Percentiles rank a stretch among this genome's conserved stretches.
These are phyloP conservation scores for Dioscorea alata DNA, from an alignment of 106 monocot genomes.

Conservation along the genomic window DNA sequence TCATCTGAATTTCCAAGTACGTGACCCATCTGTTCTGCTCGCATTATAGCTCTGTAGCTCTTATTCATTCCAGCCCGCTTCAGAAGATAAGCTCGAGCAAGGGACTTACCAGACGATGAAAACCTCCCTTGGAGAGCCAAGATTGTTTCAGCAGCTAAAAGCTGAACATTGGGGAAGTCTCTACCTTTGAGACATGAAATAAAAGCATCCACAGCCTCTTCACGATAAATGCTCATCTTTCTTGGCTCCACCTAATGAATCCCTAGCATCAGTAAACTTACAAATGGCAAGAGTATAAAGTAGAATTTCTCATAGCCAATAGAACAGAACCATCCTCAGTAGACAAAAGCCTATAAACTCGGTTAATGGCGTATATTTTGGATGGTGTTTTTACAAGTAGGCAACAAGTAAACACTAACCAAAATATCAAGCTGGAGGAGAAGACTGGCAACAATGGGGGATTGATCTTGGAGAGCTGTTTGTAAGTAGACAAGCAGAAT, in stretches of 20 bases:
- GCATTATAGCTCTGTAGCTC: slow-evolving; percentile 22
- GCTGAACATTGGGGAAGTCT: slow-evolving; percentile 28
- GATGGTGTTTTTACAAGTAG: too few relatives aligned
- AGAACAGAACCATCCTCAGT: too few relatives aligned
- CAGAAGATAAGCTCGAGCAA: slow-evolving; percentile 2
- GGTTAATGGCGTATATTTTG: too few relatives aligned
- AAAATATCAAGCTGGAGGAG: slow-evolving; percentile 63
- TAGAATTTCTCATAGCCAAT: too few relatives aligned
- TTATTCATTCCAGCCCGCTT: slow-evolving; percentile 41
- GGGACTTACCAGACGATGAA: slow-evolving; percentile 37
- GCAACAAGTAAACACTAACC: slow-evolving; percentile 12
- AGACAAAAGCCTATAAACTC: too few relatives aligned
- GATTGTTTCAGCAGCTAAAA: slow-evolving; percentile 40
- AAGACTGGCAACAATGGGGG: slow-evolving; percentile 43
- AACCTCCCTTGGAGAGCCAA: slow-evolving; percentile 20
- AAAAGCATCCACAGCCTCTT: slow-evolving; percentile 54
- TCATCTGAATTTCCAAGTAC: slow-evolving; percentile 26
- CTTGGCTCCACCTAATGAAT: slow-evolving; percentile 43
- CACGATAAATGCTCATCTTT: slow-evolving; percentile 50
- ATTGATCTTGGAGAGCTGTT: slow-evolving; percentile 37
- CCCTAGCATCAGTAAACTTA: too few relatives aligned
- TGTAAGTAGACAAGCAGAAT: slow-evolving; percentile 45
- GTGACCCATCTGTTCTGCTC: slow-evolving; percentile 7
- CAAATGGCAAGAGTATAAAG: too few relatives aligned
- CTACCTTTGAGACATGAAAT: slow-evolving; percentile 43